These are phyloP conservation scores for Luffa acutangula DNA, from an alignment of 306 rosid genomes.

Conservation along the genomic window DNA sequence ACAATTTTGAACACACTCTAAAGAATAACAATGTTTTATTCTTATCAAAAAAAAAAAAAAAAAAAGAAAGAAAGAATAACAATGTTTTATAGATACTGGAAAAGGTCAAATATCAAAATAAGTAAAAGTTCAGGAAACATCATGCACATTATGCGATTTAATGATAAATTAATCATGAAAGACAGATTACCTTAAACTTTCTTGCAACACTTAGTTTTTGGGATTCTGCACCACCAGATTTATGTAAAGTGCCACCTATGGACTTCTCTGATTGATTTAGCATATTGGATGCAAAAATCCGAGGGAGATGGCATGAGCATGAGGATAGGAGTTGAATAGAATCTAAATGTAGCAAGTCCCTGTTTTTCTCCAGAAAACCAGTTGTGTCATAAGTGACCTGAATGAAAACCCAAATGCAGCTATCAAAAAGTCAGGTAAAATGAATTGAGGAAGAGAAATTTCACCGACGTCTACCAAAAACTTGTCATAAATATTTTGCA, in stretches of 20 bases:
- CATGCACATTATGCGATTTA: neutral
- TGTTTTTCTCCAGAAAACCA: conserved; percentile 94
- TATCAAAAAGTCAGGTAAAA: conserved; percentile 29
- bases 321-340: conserved; percentile 92
- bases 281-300: conserved; percentile 74
- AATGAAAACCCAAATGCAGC: conserved; percentile 26
- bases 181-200: conserved; percentile 72
- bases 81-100: neutral
- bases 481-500: neutral
- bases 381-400: conserved; percentile 93
- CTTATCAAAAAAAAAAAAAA: too few relatives aligned
- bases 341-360: conserved; percentile 87
- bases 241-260: conserved; percentile 69
- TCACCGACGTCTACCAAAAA: neutral
- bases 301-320: conserved; percentile 85
- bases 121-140: neutral
- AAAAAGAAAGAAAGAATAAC: too few relatives aligned
- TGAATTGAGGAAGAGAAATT: neutral
- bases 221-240: conserved; percentile 91
- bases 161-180: neutral
- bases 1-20: neutral
- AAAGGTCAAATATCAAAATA: neutral
- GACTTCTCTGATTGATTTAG: conserved; percentile 82
- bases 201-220: conserved; percentile 95
- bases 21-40: neutral